Percentiles rank a stretch among this genome's conserved stretches.
These are phyloP conservation scores for Brasenia schreberi DNA, from an alignment of 164 flowering plant genomes.

Conservation along the genomic window DNA sequence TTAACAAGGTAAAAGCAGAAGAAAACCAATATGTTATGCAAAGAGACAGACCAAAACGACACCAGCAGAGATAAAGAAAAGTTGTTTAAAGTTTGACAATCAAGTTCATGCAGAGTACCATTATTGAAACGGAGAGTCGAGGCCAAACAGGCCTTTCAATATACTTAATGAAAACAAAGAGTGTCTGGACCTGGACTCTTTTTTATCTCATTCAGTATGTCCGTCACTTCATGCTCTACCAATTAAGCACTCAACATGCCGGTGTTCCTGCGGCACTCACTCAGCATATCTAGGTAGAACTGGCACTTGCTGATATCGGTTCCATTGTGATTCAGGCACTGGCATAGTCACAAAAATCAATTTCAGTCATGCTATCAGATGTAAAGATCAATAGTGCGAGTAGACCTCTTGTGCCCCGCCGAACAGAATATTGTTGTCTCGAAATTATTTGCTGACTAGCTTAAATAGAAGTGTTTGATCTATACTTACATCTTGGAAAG, in stretches of 20 bases:
- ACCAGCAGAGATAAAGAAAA: too few relatives aligned
- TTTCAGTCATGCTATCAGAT: background rate
- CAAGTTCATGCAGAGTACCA: too few relatives aligned
- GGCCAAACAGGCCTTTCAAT: too few relatives aligned
- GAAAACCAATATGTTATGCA: too few relatives aligned
- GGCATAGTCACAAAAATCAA: background rate
- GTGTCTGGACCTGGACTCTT: background rate
- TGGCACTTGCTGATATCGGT: constrained; percentile 17
- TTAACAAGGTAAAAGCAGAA: too few relatives aligned
- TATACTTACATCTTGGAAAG: constrained; percentile 56
- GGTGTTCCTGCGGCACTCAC: constrained; percentile 16
- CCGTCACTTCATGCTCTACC: background rate
- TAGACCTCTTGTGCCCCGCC: too few relatives aligned
- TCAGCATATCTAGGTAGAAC: constrained; percentile 13
- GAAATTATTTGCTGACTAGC: background rate
- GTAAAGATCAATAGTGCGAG: too few relatives aligned
- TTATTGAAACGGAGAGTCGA: too few relatives aligned
- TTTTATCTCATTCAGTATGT: background rate
- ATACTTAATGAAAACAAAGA: too few relatives aligned
- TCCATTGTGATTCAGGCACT: constrained; percentile 12
- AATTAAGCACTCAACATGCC: constrained; percentile 5
- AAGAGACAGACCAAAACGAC: too few relatives aligned
- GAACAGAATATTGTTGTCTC: too few relatives aligned
- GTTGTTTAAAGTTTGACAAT: too few relatives aligned
- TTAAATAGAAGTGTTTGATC: background rate